These are phyloP conservation scores for Escovopsis sp. DNA, from an alignment of 2,329 filamentous ascomycete genomes.

Conservation along the genomic window DNA sequence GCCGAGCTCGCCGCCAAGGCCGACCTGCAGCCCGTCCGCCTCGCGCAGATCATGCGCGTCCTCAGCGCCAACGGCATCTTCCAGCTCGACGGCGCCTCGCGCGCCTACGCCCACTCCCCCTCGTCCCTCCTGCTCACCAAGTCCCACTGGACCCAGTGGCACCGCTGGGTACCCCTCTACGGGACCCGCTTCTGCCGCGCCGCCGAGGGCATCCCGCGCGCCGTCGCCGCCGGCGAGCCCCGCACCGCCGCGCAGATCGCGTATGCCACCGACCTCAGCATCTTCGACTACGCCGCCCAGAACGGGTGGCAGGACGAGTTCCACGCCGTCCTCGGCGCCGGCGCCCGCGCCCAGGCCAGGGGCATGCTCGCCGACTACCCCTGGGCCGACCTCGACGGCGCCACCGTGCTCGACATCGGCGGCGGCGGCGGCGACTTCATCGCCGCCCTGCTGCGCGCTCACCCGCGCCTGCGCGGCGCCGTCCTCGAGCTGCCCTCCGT, in stretches of 20 bases:
- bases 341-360: conserved; percentile 21
- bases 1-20: neutral
- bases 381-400: conserved; percentile 22
- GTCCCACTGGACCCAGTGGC: conserved; percentile 30
- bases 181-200: conserved; percentile 30
- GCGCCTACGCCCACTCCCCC: conserved; percentile 19
- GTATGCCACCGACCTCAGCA: conserved; percentile 24
- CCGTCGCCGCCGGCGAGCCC: conserved; percentile 9
- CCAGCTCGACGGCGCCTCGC: conserved; percentile 12
- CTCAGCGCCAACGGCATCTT: conserved; percentile 19
- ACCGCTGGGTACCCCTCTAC: conserved; percentile 27
- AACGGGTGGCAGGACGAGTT: conserved; percentile 19
- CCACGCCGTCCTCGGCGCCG: conserved; percentile 22
- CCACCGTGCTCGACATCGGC: conserved; percentile 23
- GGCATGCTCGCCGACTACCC: conserved; percentile 27
- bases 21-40: conserved; percentile 2
- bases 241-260: conserved; percentile 23
- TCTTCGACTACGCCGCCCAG: conserved; percentile 24
- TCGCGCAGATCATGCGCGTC: conserved; percentile 3
- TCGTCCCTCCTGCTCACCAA: conserved; percentile 18
- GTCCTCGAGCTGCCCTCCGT: conserved; percentile 21
- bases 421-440: conserved; percentile 25
- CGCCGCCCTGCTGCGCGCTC: conserved; percentile 16
- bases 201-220: conserved; percentile 22
- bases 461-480: conserved; percentile 16